Percentiles rank a stretch among this genome's conserved stretches.
These are phyloP conservation scores for Aspergillus puulaauensis DNA, from an alignment of 2,329 filamentous ascomycete genomes.

Conservation along the genomic window DNA sequence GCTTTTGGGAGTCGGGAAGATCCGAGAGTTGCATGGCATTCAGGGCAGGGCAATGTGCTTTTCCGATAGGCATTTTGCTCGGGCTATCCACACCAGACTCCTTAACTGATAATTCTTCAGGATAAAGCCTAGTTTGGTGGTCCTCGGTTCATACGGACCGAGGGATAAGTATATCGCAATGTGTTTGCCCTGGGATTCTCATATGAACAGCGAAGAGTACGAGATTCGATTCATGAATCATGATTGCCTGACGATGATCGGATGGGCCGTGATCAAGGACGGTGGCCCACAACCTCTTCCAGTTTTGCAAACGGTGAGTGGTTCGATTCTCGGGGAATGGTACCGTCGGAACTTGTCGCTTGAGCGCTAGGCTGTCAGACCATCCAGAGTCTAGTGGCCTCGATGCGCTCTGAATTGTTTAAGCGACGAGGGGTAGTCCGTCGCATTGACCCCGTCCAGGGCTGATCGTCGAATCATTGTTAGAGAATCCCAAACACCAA, in stretches of 20 bases:
- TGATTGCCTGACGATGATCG: not conserved
- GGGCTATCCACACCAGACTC: not conserved
- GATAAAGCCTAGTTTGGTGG: not conserved
- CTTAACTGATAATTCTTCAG: not conserved
- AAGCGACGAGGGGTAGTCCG: constrained; percentile 14
- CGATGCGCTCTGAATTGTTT: not conserved
- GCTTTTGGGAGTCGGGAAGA: constrained; percentile 10
- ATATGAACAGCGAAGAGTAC: not conserved
- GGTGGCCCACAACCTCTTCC: not conserved
- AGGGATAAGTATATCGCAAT: not conserved
- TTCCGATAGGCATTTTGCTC: not conserved
- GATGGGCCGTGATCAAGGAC: constrained; percentile 3
- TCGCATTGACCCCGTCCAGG: constrained; percentile 5
- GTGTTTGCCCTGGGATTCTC: not conserved
- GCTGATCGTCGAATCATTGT: constrained; percentile 1
- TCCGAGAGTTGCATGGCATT: constrained; percentile 5
- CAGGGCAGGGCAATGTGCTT: not conserved
- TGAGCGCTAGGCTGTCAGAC: constrained; percentile 14
- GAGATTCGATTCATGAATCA: not conserved
- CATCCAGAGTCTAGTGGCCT: constrained; percentile 10
- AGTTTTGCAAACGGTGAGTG: not conserved
- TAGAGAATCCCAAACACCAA: not conserved
- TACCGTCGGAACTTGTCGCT: constrained; percentile 2
- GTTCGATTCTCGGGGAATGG: not conserved
- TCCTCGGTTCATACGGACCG: not conserved